Evolutionary conservation across 1,284 basidiomycete species (phyloP), one percentile per base, ranked within the genome.

Genomic region (Ceratobasidium sp.): DNA sequence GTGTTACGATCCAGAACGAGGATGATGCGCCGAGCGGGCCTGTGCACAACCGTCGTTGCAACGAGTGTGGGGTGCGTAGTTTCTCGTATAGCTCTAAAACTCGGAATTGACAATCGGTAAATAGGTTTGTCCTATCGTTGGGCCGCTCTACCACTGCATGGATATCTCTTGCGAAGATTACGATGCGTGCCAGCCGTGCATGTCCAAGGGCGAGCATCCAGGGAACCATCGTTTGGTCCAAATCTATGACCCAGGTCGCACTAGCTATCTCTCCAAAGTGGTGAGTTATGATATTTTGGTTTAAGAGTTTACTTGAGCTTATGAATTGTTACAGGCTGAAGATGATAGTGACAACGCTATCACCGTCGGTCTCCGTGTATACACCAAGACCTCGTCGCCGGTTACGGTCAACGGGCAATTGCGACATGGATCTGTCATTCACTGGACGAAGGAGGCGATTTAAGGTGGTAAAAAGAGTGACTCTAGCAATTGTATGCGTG

Each of bases 361-460:
- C 63, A 78, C 80, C 12, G n/a, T 81, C 64, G 80, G 80, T 3
- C 51, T 81, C 12, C 68, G 79, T 26, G 79, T 81, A 5, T 81
- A 81, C 55, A 80, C 79, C 13, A 68, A 79, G 72, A 68, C 76
- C 23, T 58, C 55, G 15, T 46, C 63, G 3, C 66, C 61, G 10
- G 75, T 79, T 33, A 63, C 53, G 28, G 73, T 81, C 42, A 67
- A 56, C 12, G 77, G 79, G 39, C 80, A 81, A 46, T 64, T 80
- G 46, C 80, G 78, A 68, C 79, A 79, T 42, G 80, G 78, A 15
- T 75, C 64, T 39, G 56, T 68, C 28, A 79, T 79, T 26, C 73
- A 68, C 71, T 76, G 73, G 73, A 76, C 63, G 6, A 76, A 76
- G 63, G 73, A 76, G 39, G 73, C 49, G 46, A 76, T 76, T 23